Conservation (phyloP, 192 early-diverging fungal genomes). For the Phlyctochytrium arcticum region DNA sequence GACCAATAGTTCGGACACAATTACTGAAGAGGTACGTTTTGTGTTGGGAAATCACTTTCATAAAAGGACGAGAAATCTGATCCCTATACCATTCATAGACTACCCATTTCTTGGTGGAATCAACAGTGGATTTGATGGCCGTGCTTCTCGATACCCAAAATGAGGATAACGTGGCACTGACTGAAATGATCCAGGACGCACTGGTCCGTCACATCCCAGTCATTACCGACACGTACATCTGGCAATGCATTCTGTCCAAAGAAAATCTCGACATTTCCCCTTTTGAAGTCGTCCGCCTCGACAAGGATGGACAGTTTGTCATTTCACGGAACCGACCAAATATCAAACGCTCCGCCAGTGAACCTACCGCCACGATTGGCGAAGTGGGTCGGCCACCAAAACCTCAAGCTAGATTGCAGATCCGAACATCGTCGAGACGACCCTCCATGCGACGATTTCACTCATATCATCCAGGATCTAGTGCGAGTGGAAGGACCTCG, state of each 20-base stretch:
- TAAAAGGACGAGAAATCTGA: no score
- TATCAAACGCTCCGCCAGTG: conserved; percentile 19
- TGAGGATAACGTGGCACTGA: background rate
- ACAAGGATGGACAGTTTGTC: conserved; percentile 15
- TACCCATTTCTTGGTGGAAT: background rate
- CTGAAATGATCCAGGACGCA: conserved; percentile 24
- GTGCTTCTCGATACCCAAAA: background rate
- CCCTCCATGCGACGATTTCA: conserved; percentile 23
- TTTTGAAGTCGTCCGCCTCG: conserved; percentile 24
- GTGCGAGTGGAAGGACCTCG: background rate
- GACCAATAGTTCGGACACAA: background rate
- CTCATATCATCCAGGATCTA: conserved; percentile 11
- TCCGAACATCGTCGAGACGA: conserved; percentile 12
- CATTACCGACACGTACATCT: conserved; percentile 22
- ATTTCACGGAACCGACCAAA: conserved; percentile 15
- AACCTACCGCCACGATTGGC: background rate
- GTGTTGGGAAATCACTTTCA: no score
- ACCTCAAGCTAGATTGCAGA: background rate
- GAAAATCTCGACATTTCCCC: conserved; percentile 1
- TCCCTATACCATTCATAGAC: no score
- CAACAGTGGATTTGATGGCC: background rate
- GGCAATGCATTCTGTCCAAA: conserved; percentile 25
- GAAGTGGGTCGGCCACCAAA: conserved; percentile 4
- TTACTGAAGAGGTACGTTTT: background rate
- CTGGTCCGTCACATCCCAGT: conserved; percentile 14